Base-by-base conservation (phyloP, 2,329 filamentous ascomycete species). In the Trichoderma koningii region DNA sequence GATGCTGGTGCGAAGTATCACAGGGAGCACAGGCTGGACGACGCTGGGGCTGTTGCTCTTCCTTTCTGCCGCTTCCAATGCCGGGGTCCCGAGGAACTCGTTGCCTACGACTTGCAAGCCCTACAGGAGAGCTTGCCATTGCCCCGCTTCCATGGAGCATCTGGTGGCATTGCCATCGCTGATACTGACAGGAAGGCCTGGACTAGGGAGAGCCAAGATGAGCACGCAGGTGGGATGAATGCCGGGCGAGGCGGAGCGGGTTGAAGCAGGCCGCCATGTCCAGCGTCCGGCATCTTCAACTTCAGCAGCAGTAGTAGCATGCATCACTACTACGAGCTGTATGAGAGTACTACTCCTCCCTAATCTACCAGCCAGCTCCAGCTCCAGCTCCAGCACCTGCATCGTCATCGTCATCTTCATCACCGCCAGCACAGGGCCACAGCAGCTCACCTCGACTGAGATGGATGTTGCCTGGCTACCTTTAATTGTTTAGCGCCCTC, bases 401-500 rank as follows among this genome's bases (percentile, higher is more conserved):
- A 38, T 55, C 42, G 17, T n/a, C 14, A 51, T 26, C 26, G 21
- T 10, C 12, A 34, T 26, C 26, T 14, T 55, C 42, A 26, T n/a
- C 14, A 34, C 15, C 17, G 19, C 51, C 30, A 55, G 52, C 52
- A 47, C 26, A 42, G 30, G 42, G 21, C 23, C 23, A 23, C 47
- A 50, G 21, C 21, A 41, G 57, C 48, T 62, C 57, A 62, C 57
- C 38, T 52, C 57, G 44, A 62, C 47, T 52, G 57, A 62, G 57
- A 62, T 62, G 57, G 56, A 60, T 60, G 56, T 62, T 62, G 57
- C 57, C 57, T 62, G 57, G 57, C 57, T 62, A 62, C 57, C 47
- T 61, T 52, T 14, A 44, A 61, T 61, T 61, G 57, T 41, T 62
- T 52, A 62, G 57, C 57, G 57, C 34, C 19, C 21, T 26, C 57